Percentiles rank a stretch among this genome's conserved stretches.
These are phyloP conservation scores for Nitzschia inconspicua DNA, from an alignment of 108 stramenopile species.

Conservation along the genomic window DNA sequence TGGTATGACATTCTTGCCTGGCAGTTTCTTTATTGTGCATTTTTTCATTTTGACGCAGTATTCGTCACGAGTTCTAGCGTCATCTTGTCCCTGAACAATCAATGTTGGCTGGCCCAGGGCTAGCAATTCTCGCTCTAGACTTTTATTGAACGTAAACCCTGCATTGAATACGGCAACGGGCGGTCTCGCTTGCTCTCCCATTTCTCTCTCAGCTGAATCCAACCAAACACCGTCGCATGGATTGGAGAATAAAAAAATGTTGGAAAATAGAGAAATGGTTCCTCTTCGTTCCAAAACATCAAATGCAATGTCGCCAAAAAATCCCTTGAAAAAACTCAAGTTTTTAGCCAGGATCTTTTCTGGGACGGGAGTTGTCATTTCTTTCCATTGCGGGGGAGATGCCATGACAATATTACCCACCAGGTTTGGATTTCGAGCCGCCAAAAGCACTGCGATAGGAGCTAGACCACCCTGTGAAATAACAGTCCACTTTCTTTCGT, in stretches of 20 bases:
- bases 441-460: constrained; percentile 58
- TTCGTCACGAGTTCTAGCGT: constrained; percentile 35
- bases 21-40: constrained; percentile 33
- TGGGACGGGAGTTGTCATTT: constrained; percentile 52
- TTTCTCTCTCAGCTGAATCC: constrained; percentile 33
- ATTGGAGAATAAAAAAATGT: constrained; percentile 49
- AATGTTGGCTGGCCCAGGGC: constrained; percentile 35
- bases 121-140: constrained; percentile 48
- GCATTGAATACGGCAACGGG: constrained; percentile 69
- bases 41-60: constrained; percentile 35
- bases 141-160: constrained; percentile 51
- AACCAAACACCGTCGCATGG: constrained; percentile 54
- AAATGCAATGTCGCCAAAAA: constrained; percentile 51
- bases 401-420: constrained; percentile 43
- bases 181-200: constrained; percentile 27
- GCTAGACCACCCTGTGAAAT: constrained; percentile 65
- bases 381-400: constrained; percentile 58
- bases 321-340: constrained; percentile 47
- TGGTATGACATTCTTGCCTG: constrained; percentile 56
- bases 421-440: constrained; percentile 41
- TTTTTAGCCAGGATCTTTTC: constrained; percentile 45
- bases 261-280: constrained; percentile 63
- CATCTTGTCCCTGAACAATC: constrained; percentile 50
- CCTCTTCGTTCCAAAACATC: constrained; percentile 41
- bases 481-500: constrained; percentile 29